Evolutionary conservation across 2,329 filamentous ascomycete genomes (phyloP).

Genomic region (Arthrobotrys sphaeroides): DNA sequence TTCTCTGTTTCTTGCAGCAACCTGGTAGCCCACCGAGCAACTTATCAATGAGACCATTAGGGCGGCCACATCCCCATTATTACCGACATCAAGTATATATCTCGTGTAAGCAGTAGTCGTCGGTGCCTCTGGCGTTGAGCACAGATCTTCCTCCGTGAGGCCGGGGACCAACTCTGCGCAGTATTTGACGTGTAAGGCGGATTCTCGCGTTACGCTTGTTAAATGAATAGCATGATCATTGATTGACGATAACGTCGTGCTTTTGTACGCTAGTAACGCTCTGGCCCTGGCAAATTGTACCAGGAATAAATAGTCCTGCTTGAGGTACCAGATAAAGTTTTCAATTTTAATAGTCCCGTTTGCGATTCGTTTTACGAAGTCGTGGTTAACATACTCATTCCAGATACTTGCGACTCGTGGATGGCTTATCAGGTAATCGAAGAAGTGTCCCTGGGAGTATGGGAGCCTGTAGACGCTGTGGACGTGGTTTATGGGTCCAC

Average conservation of each 20-base stretch:
- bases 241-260: constrained; percentile 77
- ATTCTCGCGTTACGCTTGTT: constrained; percentile 79
- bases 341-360: constrained; percentile 77
- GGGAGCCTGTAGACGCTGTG: constrained; percentile 70
- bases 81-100: constrained; percentile 88
- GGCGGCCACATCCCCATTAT: constrained; percentile 86
- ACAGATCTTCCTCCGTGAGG: constrained; percentile 76
- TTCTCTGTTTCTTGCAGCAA: constrained; percentile 77
- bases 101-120: constrained; percentile 84
- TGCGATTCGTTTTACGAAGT: constrained; percentile 81
- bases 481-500: constrained; percentile 74
- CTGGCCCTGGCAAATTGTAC: constrained; percentile 91
- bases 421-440: constrained; percentile 82
- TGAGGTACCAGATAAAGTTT: constrained; percentile 86
- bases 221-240: constrained; percentile 75
- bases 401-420: constrained; percentile 78
- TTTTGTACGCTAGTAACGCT: constrained; percentile 85
- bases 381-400: constrained; percentile 80
- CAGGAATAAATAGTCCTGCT: constrained; percentile 91
- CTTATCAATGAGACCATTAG: constrained; percentile 85
- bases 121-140: constrained; percentile 72
- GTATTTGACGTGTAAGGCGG: constrained; percentile 81
- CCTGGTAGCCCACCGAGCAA: constrained; percentile 87
- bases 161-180: constrained; percentile 76
- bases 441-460: constrained; percentile 75